Base-by-base conservation (phyloP, 441 rosid species). In the Croton laevigatus region DNA sequence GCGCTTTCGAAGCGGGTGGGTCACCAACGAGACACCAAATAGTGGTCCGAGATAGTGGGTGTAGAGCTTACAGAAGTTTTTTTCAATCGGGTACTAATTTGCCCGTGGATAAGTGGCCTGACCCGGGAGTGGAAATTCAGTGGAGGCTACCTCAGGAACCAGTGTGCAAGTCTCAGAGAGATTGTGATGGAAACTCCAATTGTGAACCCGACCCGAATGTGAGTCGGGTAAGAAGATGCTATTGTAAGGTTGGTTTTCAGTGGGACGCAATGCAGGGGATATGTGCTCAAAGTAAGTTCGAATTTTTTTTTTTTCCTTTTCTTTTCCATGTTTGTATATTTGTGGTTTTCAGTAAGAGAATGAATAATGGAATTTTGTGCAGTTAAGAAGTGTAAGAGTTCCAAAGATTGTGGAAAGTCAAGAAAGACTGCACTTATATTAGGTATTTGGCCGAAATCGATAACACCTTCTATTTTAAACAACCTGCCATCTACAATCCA, bases 21-120 rank as follows among this genome's bases (percentile, higher is more conserved):
- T 86, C 2, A 20, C 17, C 84, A 23, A 82, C 79, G 20, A 75
- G 83, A 22, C 71, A 86, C 59, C 38, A 36, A 66, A 79, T 88
- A 14, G 55, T 81, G 76, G 78, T 82, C 11, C 69, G 82, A 40
- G 74, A 80, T 0, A 17, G 8, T 0, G 85, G 84, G 51, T 88
- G 93, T 54, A 62, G 79, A 36, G 93, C 89, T 0, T 88, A 83
- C 66, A 73, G 76, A 17, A 88, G 86, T 71, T 88, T 88, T 40
- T 87, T 84, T 23, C 78, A 80, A 73, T 68, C 86, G 73, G 58
- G 83, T 34, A 0, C 73, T 23, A 38, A 1, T 7, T 62, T 36
- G 69, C 84, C 89, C 1, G 84, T 81, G 49, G 63, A 52, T 49
- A 66, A 13, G 66, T 88, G 93, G 93, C 82, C 86, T 0, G 53